Base-by-base conservation (phyloP, 345 rosid genomes). In the Mercurialis annua region DNA sequence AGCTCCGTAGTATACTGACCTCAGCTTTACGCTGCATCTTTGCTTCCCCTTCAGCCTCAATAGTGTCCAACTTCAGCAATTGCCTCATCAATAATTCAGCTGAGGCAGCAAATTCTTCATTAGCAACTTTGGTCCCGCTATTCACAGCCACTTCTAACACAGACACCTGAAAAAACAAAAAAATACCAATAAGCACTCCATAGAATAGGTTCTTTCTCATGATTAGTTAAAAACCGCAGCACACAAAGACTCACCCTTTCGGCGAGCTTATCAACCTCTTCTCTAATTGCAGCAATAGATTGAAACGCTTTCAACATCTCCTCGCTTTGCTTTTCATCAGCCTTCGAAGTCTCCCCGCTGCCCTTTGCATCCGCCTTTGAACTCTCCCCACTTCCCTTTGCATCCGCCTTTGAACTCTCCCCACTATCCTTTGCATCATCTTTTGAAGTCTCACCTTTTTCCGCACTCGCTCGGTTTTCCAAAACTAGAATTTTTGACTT, bases 81-180 rank as follows among this genome's bases (percentile, higher is more conserved):
- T 86, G 87, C 71, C 81, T 84, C 98, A 92, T 92, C 11, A 92
- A 89, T 71, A 92, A 81, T 86, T 92, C 98, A 2, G 93, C 78
- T 9, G 87, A 71, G 53, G 80, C 59, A 33, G 67, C 88, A 76
- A 90, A 87, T 73, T 92, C 95, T 78, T 82, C 66, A 10, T 68
- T 78, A 0, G 85, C 78, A 50, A 90, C 77, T 76, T 82, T 79
- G 1, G 87, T 84, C 47, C 92, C 93, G 64, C 83, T 70, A 65
- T 82, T 82, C 71, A 92, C 84, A 64, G 77, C 82, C 68, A 82
- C 89, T 77, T 87, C 86, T 43, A 92, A 70, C 31, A 84, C 96
- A 81, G 83, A 75, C 54, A 87, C 88, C 97, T 93, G 69, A 23
- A 48, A 26, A 57, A 20, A 57, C 47, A 71, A 52, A 50, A 8